phyloP scores from a whole-genome alignment of 2,329 filamentous ascomycete species.

The Xylariaceae sp. region DNA sequence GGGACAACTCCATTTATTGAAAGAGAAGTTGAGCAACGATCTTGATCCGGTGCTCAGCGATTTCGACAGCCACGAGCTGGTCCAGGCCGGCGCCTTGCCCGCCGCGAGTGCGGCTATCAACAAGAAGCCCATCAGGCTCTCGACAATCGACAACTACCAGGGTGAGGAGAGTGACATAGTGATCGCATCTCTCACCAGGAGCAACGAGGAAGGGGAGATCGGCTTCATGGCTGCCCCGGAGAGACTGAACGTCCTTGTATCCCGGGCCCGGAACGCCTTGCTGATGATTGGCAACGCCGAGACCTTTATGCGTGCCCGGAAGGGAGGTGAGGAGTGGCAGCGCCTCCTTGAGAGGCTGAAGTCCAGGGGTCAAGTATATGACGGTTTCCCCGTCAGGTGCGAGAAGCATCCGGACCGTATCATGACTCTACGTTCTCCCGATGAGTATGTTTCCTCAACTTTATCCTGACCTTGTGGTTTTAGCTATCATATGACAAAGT shows the following conservation, averaged over 20 bases:
- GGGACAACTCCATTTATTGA: slow-evolving; percentile 57
- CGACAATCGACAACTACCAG: slow-evolving; percentile 77
- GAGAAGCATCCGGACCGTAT: slow-evolving; percentile 24
- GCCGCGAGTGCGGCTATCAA: slow-evolving; percentile 6
- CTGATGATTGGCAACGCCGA: slow-evolving; percentile 66
- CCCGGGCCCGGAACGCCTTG: slow-evolving; percentile 58
- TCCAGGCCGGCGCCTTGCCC: slow-evolving; percentile 14
- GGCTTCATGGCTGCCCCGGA: slow-evolving; percentile 65
- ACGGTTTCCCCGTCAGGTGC: slow-evolving; percentile 21
- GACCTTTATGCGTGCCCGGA: slow-evolving; percentile 53
- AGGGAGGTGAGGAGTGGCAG: slow-evolving; percentile 52
- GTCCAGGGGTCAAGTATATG: slow-evolving; percentile 40
- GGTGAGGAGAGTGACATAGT: slow-evolving; percentile 73
- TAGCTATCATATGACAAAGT: too few relatives aligned
- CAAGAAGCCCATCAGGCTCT: slow-evolving; percentile 40
- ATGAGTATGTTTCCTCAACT: too few relatives aligned
- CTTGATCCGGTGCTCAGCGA: slow-evolving; percentile 60
- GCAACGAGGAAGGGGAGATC: slow-evolving; percentile 58
- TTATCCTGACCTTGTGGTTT: too few relatives aligned
- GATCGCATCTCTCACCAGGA: slow-evolving; percentile 61
- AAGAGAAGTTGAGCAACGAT: slow-evolving; percentile 54
- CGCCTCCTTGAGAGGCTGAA: slow-evolving; percentile 54
- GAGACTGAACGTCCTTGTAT: slow-evolving; percentile 64
- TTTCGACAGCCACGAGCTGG: too few relatives aligned
- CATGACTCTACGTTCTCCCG: too few relatives aligned